Conservation (phyloP, 768 basidiomycete genomes). For the Omphalotus guepiniiformis region DNA sequence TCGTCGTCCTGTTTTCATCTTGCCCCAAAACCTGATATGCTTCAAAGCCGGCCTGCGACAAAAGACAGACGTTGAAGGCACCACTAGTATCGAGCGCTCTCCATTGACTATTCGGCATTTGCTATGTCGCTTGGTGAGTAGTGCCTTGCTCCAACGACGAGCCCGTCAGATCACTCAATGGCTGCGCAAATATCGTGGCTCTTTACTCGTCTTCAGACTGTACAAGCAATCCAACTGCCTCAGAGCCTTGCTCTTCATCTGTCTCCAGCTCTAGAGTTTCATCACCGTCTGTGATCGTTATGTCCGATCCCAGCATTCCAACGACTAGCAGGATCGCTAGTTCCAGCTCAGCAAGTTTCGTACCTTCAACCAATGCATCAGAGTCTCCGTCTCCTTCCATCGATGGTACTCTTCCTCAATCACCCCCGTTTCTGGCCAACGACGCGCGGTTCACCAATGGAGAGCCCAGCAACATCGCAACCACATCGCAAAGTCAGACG, state of each 20-base stretch:
- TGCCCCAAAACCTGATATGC: too few relatives aligned
- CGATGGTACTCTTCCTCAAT: slow-evolving; percentile 12
- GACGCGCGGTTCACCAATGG: slow-evolving; percentile 21
- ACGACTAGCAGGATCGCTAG: slow-evolving; percentile 10
- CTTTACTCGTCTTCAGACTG: slow-evolving; percentile 8
- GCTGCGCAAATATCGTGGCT: slow-evolving; percentile 11
- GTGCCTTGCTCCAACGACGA: slow-evolving; percentile 4
- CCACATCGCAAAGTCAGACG: slow-evolving; percentile 14
- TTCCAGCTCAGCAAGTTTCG: slow-evolving; percentile 11
- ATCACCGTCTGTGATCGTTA: slow-evolving; percentile 10
- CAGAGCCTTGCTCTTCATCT: slow-evolving; percentile 11
- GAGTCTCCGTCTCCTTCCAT: slow-evolving; percentile 15
- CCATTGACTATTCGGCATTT: too few relatives aligned
- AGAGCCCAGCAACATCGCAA: slow-evolving; percentile 16
- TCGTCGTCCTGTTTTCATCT: too few relatives aligned
- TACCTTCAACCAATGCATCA: neutral
- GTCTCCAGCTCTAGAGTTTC: slow-evolving; percentile 7
- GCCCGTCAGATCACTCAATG: slow-evolving; percentile 5
- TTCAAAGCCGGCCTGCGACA: too few relatives aligned
- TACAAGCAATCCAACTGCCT: slow-evolving; percentile 2
- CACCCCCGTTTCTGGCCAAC: slow-evolving; percentile 19
- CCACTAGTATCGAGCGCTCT: too few relatives aligned
- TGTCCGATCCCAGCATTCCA: slow-evolving; percentile 8
- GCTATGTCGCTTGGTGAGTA: slow-evolving; percentile 22
- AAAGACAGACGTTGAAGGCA: too few relatives aligned